phyloP scores from a whole-genome alignment of 164 flowering plant genomes.

The Vitis riparia region DNA sequence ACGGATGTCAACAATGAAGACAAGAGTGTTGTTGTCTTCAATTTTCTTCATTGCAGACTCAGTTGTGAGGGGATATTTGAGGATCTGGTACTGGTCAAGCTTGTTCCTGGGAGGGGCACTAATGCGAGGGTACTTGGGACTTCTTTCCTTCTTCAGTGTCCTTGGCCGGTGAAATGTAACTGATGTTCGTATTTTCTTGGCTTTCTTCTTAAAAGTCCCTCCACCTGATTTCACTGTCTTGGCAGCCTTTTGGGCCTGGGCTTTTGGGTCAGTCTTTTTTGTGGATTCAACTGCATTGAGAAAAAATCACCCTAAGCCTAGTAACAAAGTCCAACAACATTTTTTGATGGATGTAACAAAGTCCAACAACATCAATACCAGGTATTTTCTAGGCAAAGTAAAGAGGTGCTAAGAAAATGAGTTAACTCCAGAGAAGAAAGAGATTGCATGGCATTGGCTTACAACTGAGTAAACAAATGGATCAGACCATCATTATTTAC shows the following conservation, averaged over 20 bases:
- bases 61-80: conserved; percentile 15
- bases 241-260: conserved; percentile 30
- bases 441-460: no score
- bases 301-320: no score
- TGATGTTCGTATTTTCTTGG: conserved; percentile 6
- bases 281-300: conserved; percentile 10
- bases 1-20: conserved; percentile 34
- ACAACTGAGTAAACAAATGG: no score
- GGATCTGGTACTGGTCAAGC: neutral
- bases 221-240: conserved; percentile 29
- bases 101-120: conserved; percentile 30
- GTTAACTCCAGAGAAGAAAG: no score
- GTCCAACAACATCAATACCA: no score
- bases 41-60: conserved; percentile 47
- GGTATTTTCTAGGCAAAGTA: no score
- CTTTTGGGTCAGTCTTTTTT: conserved; percentile 22
- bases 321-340: no score
- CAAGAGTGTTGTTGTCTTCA: conserved; percentile 42
- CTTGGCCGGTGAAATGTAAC: conserved; percentile 14
- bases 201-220: conserved; percentile 18
- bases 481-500: no score
- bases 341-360: no score
- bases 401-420: no score
- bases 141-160: conserved; percentile 10
- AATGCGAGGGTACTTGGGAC: conserved; percentile 18